Evolutionary conservation across 305 asterid species (phyloP).

Genomic region (Plantago lanceolata): DNA sequence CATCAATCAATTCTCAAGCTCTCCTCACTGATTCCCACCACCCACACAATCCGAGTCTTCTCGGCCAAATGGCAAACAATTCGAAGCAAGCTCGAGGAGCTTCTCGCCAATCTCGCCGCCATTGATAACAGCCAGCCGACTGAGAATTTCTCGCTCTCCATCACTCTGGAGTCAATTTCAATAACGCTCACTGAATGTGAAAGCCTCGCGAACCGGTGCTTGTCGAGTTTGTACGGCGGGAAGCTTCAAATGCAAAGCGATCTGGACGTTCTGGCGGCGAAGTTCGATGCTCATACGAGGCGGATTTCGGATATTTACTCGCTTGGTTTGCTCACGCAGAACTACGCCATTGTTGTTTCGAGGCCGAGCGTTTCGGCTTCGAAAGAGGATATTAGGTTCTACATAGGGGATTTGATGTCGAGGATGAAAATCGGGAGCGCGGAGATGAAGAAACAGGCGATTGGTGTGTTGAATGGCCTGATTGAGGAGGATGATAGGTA

Average conservation of each 20-base stretch:
- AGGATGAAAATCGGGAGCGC: conserved; percentile 60
- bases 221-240: conserved; percentile 56
- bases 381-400: conserved; percentile 56
- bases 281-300: conserved; percentile 43
- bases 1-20: conserved; percentile 37
- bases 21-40: conserved; percentile 56
- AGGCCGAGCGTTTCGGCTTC: conserved; percentile 65
- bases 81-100: conserved; percentile 63
- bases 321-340: conserved; percentile 62
- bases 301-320: conserved; percentile 54
- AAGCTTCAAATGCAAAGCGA: conserved; percentile 89
- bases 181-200: conserved; percentile 43
- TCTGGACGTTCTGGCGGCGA: conserved; percentile 56
- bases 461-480: conserved; percentile 50
- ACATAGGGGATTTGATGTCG: conserved; percentile 60
- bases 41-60: conserved; percentile 61
- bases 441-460: conserved; percentile 74
- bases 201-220: conserved; percentile 47
- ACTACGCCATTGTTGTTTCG: conserved; percentile 61
- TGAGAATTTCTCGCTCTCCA: conserved; percentile 43
- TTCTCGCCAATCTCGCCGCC: conserved; percentile 58
- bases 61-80: conserved; percentile 61
- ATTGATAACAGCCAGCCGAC: conserved; percentile 53
- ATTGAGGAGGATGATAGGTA: conserved; percentile 61
- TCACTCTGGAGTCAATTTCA: conserved; percentile 43